A percentile compares a stretch with the other conserved stretches of the same genome.
Evolutionary conservation across 2,329 filamentous ascomycete species (phyloP).

Genomic region (Mycosphaerella sp.): DNA sequence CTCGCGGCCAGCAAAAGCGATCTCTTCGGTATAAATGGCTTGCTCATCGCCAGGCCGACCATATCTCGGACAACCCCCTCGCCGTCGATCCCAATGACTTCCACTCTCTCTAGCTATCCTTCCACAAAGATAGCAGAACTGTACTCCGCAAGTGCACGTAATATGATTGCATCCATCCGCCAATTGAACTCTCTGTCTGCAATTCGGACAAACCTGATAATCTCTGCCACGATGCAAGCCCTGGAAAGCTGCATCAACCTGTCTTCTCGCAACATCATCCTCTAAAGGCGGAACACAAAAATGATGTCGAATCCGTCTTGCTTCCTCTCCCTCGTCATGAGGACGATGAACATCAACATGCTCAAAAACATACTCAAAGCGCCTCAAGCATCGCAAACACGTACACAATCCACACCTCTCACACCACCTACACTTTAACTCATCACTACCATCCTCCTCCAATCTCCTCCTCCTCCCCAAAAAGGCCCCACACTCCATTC

Average conservation of each 20-base stretch:
- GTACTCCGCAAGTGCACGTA: conserved; percentile 15
- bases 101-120: conserved; percentile 1
- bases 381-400: conserved; percentile 8
- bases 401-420: not conserved
- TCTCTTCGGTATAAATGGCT: conserved; percentile 10
- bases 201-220: conserved; percentile 21
- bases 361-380: not conserved
- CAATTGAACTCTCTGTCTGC: conserved; percentile 10
- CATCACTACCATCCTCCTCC: too few relatives aligned
- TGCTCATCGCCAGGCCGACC: conserved; percentile 9
- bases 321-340: not conserved
- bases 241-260: conserved; percentile 12
- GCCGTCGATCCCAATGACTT: conserved; percentile 11
- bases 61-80: conserved; percentile 14
- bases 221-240: conserved; percentile 16
- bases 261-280: conserved; percentile 1
- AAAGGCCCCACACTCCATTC: conserved; percentile 1
- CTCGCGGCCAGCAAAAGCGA: conserved; percentile 5
- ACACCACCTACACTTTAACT: conserved; percentile 3
- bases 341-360: not conserved
- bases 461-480: not conserved
- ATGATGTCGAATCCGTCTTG: conserved; percentile 2
- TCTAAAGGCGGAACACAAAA: conserved; percentile 2
- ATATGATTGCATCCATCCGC: conserved; percentile 20
- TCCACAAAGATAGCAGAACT: conserved; percentile 19